Conservation (phyloP, 2,329 filamentous ascomycete genomes). For the Aureobasidium sp. region DNA sequence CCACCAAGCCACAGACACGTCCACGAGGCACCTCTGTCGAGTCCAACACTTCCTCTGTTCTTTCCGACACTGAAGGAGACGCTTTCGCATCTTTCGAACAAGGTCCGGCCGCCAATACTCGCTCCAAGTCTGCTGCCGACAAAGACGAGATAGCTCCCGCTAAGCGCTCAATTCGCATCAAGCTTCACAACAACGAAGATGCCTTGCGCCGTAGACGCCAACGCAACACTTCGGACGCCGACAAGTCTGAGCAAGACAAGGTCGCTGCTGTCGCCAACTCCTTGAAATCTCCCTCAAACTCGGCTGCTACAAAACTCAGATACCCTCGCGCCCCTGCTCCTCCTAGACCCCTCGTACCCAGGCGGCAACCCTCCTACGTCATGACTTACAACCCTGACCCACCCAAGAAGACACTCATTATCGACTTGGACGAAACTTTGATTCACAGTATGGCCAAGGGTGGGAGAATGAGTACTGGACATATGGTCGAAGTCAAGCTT, state of each 20-base stretch:
- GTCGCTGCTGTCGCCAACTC: conserved; percentile 56
- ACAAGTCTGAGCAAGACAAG: conserved; percentile 27
- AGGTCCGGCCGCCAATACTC: conserved; percentile 47
- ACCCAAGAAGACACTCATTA: conserved; percentile 84
- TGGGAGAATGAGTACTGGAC: conserved; percentile 87
- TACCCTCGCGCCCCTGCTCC: conserved; percentile 88
- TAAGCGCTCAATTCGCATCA: conserved; percentile 81
- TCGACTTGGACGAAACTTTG: conserved; percentile 93
- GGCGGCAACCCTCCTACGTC: conserved; percentile 81
- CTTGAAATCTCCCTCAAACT: conserved; percentile 89
- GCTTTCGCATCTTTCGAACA: conserved; percentile 29
- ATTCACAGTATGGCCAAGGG: conserved; percentile 98
- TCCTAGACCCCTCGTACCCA: conserved; percentile 81
- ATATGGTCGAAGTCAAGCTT: conserved; percentile 89
- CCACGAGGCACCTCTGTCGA: conserved; percentile 35
- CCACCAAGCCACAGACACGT: conserved; percentile 19
- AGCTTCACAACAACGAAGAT: conserved; percentile 70
- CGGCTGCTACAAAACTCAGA: conserved; percentile 58
- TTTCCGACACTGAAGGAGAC: conserved; percentile 55
- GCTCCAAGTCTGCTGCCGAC: conserved; percentile 51
- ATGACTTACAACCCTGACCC: conserved; percentile 49
- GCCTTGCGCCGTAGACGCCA: conserved; percentile 37
- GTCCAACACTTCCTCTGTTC: conserved; percentile 54
- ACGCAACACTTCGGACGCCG: conserved; percentile 18
- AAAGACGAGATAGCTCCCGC: conserved; percentile 53